Evolutionary conservation across 2,329 filamentous ascomycete genomes (phyloP).

Genomic region (Fusarium camptoceras): DNA sequence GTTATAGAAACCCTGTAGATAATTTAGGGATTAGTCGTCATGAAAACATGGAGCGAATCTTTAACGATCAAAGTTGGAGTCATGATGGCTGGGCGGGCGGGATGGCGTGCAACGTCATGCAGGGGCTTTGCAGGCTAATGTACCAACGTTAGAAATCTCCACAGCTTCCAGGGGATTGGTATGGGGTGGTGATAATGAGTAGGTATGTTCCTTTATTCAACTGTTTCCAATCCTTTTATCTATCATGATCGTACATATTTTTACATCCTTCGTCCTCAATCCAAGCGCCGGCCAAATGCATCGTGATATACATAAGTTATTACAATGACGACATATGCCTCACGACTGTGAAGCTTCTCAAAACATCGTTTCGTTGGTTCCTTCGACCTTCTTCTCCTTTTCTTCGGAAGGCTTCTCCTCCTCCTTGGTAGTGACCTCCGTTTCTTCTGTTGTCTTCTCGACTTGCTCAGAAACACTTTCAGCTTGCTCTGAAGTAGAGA

Average conservation of each 20-base stretch:
- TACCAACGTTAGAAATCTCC: constrained; percentile 17
- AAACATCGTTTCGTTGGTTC: constrained; percentile 26
- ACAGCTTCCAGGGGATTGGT: neutral
- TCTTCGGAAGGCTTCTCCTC: constrained; percentile 19
- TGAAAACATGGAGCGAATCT: neutral
- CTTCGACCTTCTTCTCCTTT: constrained; percentile 18
- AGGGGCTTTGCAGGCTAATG: constrained; percentile 30
- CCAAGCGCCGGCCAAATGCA: constrained; percentile 34
- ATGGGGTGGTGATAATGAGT: neutral
- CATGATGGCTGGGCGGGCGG: constrained; percentile 27
- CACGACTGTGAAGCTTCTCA: constrained; percentile 12
- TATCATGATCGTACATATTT: constrained; percentile 27
- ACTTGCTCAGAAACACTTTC: constrained; percentile 1
- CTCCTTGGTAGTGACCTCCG: neutral
- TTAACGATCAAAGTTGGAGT: constrained; percentile 5
- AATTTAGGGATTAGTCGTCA: neutral
- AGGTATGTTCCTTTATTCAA: constrained; percentile 2
- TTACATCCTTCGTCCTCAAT: constrained; percentile 2
- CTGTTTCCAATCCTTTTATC: constrained; percentile 20
- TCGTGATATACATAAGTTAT: constrained; percentile 38
- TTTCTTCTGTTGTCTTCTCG: neutral
- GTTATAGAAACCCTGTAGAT: neutral
- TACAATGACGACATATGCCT: constrained; percentile 15
- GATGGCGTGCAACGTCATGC: constrained; percentile 25
- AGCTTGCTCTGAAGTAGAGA: neutral